These are phyloP conservation scores for Austroboletus eburneus DNA, from an alignment of 768 basidiomycete species.

Conservation along the genomic window DNA sequence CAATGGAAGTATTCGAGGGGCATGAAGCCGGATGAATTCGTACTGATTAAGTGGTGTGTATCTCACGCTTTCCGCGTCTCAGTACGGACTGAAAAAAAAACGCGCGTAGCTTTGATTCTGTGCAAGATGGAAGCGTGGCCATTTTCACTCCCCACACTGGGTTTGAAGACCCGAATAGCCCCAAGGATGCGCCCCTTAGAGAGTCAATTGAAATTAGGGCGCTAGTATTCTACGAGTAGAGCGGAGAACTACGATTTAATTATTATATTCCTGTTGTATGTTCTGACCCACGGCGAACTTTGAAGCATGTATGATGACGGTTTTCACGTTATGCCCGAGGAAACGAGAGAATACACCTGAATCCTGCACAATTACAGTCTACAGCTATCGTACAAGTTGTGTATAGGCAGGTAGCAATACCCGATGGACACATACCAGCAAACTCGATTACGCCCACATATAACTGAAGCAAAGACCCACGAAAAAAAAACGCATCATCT, in stretches of 20 bases:
- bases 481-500: too few relatives aligned
- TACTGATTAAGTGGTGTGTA: constrained; percentile 46
- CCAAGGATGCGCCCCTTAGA: constrained; percentile 26
- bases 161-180: constrained; percentile 33
- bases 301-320: too few relatives aligned
- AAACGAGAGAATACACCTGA: too few relatives aligned
- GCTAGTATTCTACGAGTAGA: constrained; percentile 33
- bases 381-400: too few relatives aligned
- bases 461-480: too few relatives aligned
- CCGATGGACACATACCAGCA: too few relatives aligned
- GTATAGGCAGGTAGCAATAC: too few relatives aligned
- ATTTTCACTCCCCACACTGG: constrained; percentile 32
- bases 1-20: constrained; percentile 45
- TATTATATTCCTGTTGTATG: not conserved
- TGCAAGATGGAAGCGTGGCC: constrained; percentile 33
- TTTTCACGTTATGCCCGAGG: too few relatives aligned
- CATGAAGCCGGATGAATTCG: constrained; percentile 43
- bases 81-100: not conserved
- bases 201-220: constrained; percentile 36
- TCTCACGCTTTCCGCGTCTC: not conserved
- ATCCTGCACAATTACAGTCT: too few relatives aligned
- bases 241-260: not conserved
- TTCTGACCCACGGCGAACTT: too few relatives aligned
- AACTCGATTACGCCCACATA: too few relatives aligned
- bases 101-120: constrained; percentile 29